Conservation (phyloP, 1,284 basidiomycete genomes). For the Leucocoprinus gongylophorus region DNA sequence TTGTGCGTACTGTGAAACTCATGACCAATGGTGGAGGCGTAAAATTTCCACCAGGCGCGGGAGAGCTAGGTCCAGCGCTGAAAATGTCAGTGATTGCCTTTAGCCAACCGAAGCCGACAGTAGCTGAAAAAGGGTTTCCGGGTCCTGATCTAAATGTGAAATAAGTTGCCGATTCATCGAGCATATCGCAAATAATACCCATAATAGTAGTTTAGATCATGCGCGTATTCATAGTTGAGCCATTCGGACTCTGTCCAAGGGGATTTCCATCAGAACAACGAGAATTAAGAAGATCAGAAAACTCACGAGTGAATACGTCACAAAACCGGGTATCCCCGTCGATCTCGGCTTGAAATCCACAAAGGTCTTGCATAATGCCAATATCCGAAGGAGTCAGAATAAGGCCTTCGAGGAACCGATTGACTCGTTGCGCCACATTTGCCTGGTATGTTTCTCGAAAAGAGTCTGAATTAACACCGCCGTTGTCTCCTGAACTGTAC, state of each 20-base stretch:
- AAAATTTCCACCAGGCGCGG: background rate
- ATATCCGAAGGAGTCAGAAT: background rate
- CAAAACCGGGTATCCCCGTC: background rate
- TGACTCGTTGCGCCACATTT: background rate
- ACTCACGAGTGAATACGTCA: background rate
- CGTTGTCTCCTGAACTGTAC: background rate
- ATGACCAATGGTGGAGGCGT: background rate
- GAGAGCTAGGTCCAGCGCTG: background rate
- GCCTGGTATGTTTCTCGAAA: background rate
- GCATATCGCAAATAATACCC: background rate
- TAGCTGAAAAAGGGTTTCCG: background rate
- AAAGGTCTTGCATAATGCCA: slow-evolving; percentile 1
- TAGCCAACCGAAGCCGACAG: background rate
- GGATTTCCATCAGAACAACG: background rate
- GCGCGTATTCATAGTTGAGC: slow-evolving; percentile 2
- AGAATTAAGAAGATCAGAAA: background rate
- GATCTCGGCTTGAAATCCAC: background rate
- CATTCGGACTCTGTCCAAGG: background rate
- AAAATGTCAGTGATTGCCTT: background rate
- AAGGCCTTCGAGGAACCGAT: background rate
- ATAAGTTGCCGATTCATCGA: background rate
- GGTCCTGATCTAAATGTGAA: background rate
- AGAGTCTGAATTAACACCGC: background rate
- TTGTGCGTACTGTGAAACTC: background rate
- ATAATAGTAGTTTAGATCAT: slow-evolving; percentile 3